Evolutionary conservation across 2,329 filamentous ascomycete species (phyloP).

Genomic region (Sarocladium kiliense): DNA sequence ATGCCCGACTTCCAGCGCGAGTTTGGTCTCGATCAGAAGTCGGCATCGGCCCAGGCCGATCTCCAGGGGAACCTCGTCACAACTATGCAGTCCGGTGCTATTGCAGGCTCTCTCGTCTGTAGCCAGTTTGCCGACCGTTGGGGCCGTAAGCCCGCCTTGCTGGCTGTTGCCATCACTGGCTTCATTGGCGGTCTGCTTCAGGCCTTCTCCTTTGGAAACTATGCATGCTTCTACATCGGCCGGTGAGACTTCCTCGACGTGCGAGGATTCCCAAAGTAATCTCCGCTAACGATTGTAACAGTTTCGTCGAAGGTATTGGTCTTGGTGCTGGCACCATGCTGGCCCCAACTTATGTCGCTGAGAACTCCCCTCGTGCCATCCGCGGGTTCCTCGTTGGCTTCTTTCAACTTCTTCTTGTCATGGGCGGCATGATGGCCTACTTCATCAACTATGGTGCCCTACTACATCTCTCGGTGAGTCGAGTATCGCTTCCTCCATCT

Average conservation of each 20-base stretch:
- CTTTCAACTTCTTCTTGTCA: slow-evolving; percentile 54
- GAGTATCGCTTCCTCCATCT: not conserved
- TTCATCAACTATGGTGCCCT: slow-evolving; percentile 50
- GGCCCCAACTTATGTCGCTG: slow-evolving; percentile 55
- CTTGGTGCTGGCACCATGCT: slow-evolving; percentile 50
- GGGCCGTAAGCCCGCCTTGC: slow-evolving; percentile 25
- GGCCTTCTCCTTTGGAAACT: slow-evolving; percentile 23
- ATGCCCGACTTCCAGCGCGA: slow-evolving; percentile 22
- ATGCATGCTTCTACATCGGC: slow-evolving; percentile 24
- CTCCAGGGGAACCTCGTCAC: slow-evolving; percentile 22
- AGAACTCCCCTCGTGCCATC: slow-evolving; percentile 54
- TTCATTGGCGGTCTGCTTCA: slow-evolving; percentile 26
- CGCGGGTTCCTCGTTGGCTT: slow-evolving; percentile 55
- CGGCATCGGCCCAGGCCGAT: slow-evolving; percentile 15
- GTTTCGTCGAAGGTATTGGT: slow-evolving; percentile 48
- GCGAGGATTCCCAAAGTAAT: too few relatives aligned
- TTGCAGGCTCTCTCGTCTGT: slow-evolving; percentile 18
- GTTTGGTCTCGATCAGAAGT: slow-evolving; percentile 17
- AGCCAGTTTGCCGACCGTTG: slow-evolving; percentile 22
- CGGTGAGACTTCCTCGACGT: slow-evolving; percentile 13
- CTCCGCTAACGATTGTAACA: not conserved
- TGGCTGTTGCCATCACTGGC: slow-evolving; percentile 22
- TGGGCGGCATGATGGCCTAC: slow-evolving; percentile 45
- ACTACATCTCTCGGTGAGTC: slow-evolving; percentile 24
- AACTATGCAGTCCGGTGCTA: slow-evolving; percentile 22